Evolutionary conservation across 2,329 filamentous ascomycete genomes (phyloP).

Genomic region (Colletotrichum limetticola): DNA sequence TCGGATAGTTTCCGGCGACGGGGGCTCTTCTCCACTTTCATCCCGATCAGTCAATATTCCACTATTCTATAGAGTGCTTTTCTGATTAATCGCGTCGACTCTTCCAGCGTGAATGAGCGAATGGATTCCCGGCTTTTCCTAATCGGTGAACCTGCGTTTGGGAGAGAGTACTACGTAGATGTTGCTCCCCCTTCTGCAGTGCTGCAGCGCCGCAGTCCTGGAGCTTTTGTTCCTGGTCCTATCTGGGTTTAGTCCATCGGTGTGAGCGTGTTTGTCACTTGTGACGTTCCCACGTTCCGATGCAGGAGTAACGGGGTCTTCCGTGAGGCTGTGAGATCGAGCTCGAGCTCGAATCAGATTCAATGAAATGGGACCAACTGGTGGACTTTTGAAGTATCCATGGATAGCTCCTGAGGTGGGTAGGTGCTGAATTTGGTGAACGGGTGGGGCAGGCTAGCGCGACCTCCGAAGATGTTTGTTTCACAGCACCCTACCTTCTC

Average conservation of each 20-base stretch:
- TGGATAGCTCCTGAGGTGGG: too few relatives aligned
- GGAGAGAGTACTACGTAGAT: too few relatives aligned
- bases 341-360: too few relatives aligned
- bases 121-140: neutral
- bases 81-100: neutral
- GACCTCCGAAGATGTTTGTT: too few relatives aligned
- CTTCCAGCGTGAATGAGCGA: neutral
- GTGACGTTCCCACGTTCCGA: neutral
- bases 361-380: too few relatives aligned
- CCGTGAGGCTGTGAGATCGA: neutral
- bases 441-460: too few relatives aligned
- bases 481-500: neutral
- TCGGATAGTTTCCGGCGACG: neutral
- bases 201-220: neutral
- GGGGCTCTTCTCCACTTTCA: neutral
- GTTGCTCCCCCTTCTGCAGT: too few relatives aligned
- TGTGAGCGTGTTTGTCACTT: neutral
- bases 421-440: too few relatives aligned
- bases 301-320: neutral
- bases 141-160: neutral
- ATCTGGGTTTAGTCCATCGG: neutral
- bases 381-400: too few relatives aligned
- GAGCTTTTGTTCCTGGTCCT: neutral
- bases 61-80: neutral
- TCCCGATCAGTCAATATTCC: neutral